Percentiles rank a stretch among this genome's conserved stretches.
Evolutionary conservation across 345 rosid species (phyloP).

Genomic region (Sapria himalayana): DNA sequence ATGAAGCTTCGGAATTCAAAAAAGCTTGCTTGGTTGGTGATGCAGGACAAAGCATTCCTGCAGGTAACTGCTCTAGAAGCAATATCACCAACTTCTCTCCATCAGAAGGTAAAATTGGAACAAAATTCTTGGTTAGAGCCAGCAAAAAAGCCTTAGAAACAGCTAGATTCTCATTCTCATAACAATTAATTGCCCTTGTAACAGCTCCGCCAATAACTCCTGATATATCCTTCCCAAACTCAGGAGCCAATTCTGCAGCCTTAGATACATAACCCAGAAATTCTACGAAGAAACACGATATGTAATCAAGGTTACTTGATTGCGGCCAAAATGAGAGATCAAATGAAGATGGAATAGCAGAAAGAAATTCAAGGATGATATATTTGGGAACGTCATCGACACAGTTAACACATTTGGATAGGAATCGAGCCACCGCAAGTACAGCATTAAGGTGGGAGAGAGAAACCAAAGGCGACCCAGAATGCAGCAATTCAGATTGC

Average conservation of each 20-base stretch:
- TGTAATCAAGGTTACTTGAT: slow-evolving; percentile 29
- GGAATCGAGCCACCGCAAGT: slow-evolving; percentile 58
- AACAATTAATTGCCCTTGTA: slow-evolving; percentile 24
- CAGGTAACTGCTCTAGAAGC: slow-evolving; percentile 46
- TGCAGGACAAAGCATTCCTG: slow-evolving; percentile 14
- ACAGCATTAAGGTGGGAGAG: slow-evolving; percentile 80
- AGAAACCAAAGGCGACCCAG: slow-evolving; percentile 59
- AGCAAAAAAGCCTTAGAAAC: slow-evolving; percentile 43
- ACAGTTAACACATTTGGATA: slow-evolving; percentile 30
- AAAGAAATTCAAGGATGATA: slow-evolving; percentile 42
- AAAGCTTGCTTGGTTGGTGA: slow-evolving; percentile 26
- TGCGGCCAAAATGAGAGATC: slow-evolving; percentile 77
- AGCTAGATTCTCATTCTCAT: slow-evolving; percentile 6
- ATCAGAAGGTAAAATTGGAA: slow-evolving; percentile 41
- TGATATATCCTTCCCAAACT: slow-evolving; percentile 47
- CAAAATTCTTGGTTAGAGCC: slow-evolving; percentile 54
- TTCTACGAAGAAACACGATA: slow-evolving; percentile 42
- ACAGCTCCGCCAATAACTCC: slow-evolving; percentile 49
- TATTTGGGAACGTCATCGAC: slow-evolving; percentile 39
- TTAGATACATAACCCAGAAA: slow-evolving; percentile 39
- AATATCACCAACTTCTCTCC: slow-evolving; percentile 41
- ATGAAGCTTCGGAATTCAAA: slow-evolving; percentile 30
- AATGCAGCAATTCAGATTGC: slow-evolving; percentile 34
- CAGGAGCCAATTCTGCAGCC: slow-evolving; percentile 30
- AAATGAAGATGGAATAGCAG: slow-evolving; percentile 53